Base-by-base conservation (phyloP, 2,329 filamentous ascomycete genomes). In the Didymosphaeria variabile region DNA sequence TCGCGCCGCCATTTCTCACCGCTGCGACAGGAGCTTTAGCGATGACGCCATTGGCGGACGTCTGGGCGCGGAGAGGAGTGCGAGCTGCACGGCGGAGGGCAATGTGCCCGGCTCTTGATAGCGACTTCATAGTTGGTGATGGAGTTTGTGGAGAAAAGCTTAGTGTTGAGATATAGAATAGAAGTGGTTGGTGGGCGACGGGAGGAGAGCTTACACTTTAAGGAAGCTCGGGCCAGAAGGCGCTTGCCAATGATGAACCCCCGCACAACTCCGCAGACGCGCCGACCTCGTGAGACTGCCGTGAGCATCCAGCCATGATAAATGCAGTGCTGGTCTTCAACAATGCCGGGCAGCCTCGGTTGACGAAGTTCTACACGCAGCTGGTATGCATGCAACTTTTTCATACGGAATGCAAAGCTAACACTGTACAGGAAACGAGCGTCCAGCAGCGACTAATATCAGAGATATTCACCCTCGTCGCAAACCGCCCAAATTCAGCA, bases 241-340 rank as follows among this genome's bases (percentile, higher is more conserved):
- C 36, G 8, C 21, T 32, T 29, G 5, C 34, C 45, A 38, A 38
- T 23, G 50, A 23, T 34, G 50, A 29, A 29, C 36, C 55, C 49
- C 59, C 59, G 47, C 54, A 55, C 50, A 44, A 13, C 55, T 44
- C 60, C 59, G 57, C 62, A 65, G 57, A 58, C 47, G 57, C 40
- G 42, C 36, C 52, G 19, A 13, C 31, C 3, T 50, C 47, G 29
- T 29, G 26, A 19, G 5, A 26, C 23, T 13, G 6, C n/a, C 19
- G n/a, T n/a, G 29, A 32, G 26, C 12, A 21, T 55, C 21, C 29
- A 46, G 64, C 60, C 69, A 99, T 99, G 95, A 98, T 99, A 80
- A 99, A 97, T 85, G 95, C 96, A 34, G 94, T 99, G 64, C 86
- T 99, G 68, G 94, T 99, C 78, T 99, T 99, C 85, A 99, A 99